Evolutionary conservation across 1,284 basidiomycete species (phyloP).

Genomic region (Sutorius eximius): DNA sequence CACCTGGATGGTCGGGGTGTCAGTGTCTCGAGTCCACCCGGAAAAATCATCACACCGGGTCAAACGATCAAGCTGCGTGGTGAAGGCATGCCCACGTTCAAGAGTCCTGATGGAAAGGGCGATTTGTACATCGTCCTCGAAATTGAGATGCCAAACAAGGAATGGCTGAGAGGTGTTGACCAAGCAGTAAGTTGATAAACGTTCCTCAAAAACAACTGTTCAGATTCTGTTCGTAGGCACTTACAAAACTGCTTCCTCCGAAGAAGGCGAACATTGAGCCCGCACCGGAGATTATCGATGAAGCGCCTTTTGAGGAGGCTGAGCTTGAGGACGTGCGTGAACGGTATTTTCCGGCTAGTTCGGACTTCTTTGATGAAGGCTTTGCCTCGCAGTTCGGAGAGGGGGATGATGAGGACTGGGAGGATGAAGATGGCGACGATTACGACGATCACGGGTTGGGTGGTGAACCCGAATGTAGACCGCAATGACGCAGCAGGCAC

Average conservation of each 20-base stretch:
- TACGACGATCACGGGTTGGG: conserved; percentile 45
- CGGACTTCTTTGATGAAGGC: conserved; percentile 71
- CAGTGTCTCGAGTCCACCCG: conserved; percentile 67
- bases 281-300: conserved; percentile 67
- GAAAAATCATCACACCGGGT: conserved; percentile 74
- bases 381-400: conserved; percentile 72
- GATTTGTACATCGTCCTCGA: conserved; percentile 80
- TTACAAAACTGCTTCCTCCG: conserved; percentile 67
- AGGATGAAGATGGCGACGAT: conserved; percentile 62
- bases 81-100: conserved; percentile 86
- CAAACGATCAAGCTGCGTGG: conserved; percentile 73
- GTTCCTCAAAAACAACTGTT: background rate
- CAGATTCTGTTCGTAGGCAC: conserved; percentile 44
- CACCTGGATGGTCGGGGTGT: conserved; percentile 91
- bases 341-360: conserved; percentile 65
- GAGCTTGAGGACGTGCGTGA: conserved; percentile 78
- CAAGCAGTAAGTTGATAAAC: conserved; percentile 44
- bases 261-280: conserved; percentile 74
- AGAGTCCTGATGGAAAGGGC: conserved; percentile 67
- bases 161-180: conserved; percentile 67
- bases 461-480: conserved; percentile 63
- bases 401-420: conserved; percentile 64
- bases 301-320: conserved; percentile 70
- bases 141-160: conserved; percentile 80
- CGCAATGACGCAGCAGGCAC: conserved; percentile 45